Evolutionary conservation across 2,329 filamentous ascomycete species (phyloP).

Genomic region (Fusarium transvaalense): DNA sequence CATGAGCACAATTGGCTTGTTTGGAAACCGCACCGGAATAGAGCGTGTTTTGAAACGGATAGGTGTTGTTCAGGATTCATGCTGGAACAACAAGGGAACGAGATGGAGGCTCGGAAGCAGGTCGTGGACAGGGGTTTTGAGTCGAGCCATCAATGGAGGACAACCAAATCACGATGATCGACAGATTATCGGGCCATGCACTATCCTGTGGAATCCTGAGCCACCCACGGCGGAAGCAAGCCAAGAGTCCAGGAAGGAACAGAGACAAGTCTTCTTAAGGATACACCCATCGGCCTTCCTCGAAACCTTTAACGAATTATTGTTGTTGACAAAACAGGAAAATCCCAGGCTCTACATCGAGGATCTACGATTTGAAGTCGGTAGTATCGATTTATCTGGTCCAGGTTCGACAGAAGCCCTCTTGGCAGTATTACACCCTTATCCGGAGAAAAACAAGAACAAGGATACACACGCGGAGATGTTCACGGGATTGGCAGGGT

Average conservation of each 20-base stretch:
- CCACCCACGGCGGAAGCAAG: conserved; percentile 46
- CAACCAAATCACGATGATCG: conserved; percentile 41
- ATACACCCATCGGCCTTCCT: conserved; percentile 86
- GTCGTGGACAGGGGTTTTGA: conserved; percentile 64
- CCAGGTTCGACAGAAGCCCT: conserved; percentile 85
- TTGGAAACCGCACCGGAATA: conserved; percentile 74
- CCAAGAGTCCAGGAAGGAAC: conserved; percentile 41
- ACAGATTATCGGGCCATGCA: conserved; percentile 77
- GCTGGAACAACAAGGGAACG: conserved; percentile 72
- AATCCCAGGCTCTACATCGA: conserved; percentile 73
- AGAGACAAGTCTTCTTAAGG: conserved; percentile 73
- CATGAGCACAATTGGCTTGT: conserved; percentile 85
- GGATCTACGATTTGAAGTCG: conserved; percentile 76
- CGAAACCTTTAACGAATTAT: conserved; percentile 74
- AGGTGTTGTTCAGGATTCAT: conserved; percentile 69
- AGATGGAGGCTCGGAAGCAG: conserved; percentile 75
- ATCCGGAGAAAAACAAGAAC: conserved; percentile 50
- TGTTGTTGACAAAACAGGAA: conserved; percentile 68
- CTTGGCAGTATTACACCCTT: conserved; percentile 73
- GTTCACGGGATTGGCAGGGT: conserved; percentile 65
- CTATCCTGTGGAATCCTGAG: conserved; percentile 78
- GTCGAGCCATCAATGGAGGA: conserved; percentile 66
- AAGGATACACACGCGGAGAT: conserved; percentile 58
- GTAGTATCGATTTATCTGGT: conserved; percentile 68
- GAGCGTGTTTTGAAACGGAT: conserved; percentile 74